Percentiles rank a stretch among this genome's conserved stretches.
These are phyloP conservation scores for Vigna radiata DNA, from an alignment of 306 rosid genomes.

Conservation along the genomic window DNA sequence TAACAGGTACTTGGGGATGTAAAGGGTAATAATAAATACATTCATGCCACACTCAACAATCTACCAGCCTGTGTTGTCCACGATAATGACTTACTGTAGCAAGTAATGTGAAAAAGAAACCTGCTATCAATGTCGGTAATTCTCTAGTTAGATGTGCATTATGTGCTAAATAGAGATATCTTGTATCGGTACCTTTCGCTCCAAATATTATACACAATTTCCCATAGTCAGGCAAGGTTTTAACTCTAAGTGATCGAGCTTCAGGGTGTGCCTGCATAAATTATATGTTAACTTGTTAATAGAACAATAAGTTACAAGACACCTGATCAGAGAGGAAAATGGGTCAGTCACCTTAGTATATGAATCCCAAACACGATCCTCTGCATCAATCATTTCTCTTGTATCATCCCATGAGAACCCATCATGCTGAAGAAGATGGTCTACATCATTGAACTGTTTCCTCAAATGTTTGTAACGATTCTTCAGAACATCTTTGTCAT, in stretches of 20 bases:
- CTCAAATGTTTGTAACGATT: conserved; percentile 73
- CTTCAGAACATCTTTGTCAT: conserved; percentile 79
- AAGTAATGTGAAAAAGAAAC: conserved; percentile 46
- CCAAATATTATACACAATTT: conserved; percentile 71
- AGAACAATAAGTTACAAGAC: conserved; percentile 27
- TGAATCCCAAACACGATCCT: conserved; percentile 72
- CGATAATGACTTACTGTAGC: neutral
- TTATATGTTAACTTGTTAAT: conserved; percentile 46
- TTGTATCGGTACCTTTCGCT: conserved; percentile 62
- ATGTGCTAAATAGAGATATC: conserved; percentile 62
- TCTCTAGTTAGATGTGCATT: conserved; percentile 51
- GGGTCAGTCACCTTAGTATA: conserved; percentile 63
- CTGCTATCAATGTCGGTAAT: conserved; percentile 49
- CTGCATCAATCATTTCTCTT: conserved; percentile 74
- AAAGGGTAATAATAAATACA: conserved; percentile 25
- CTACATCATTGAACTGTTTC: conserved; percentile 71
- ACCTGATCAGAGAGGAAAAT: conserved; percentile 28
- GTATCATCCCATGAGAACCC: conserved; percentile 79
- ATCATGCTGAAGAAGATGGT: conserved; percentile 61
- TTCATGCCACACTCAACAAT: conserved; percentile 1
- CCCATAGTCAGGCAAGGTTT: conserved; percentile 72
- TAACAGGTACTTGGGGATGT: neutral
- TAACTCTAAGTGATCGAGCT: conserved; percentile 76
- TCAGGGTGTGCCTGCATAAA: conserved; percentile 73
- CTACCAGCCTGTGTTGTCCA: neutral